Percentiles rank a stretch among this genome's conserved stretches.
These are phyloP conservation scores for Candida glaebosa DNA, from an alignment of 805 yeast species.

Conservation along the genomic window DNA sequence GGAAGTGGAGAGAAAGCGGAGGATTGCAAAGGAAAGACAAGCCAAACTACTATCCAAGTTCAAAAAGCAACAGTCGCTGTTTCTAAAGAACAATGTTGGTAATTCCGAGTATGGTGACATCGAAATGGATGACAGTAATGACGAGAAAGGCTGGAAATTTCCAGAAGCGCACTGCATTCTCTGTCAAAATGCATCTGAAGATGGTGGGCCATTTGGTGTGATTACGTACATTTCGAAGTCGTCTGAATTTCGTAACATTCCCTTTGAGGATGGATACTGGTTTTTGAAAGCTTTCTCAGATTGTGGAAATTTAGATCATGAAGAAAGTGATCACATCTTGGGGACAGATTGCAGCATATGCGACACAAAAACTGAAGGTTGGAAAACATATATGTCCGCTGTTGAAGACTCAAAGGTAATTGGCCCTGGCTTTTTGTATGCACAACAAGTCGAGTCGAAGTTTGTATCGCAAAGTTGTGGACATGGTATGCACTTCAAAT, in stretches of 20 bases:
- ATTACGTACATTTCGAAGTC: constrained; percentile 58
- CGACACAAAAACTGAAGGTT: constrained; percentile 20
- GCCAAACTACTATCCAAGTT: constrained; percentile 72
- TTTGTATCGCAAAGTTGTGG: constrained; percentile 76
- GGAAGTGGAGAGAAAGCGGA: constrained; percentile 59
- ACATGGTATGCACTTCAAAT: constrained; percentile 86
- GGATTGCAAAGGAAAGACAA: constrained; percentile 66
- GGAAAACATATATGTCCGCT: constrained; percentile 35
- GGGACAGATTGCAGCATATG: constrained; percentile 4
- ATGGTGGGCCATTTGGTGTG: constrained; percentile 71
- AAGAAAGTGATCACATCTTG: constrained; percentile 19
- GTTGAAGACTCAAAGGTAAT: constrained; percentile 40
- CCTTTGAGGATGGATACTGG: constrained; percentile 64
- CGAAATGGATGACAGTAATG: constrained; percentile 39
- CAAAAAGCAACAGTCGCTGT: constrained; percentile 73
- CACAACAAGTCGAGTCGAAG: constrained; percentile 36
- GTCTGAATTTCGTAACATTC: constrained; percentile 60
- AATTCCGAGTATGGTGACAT: constrained; percentile 34
- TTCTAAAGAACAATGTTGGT: constrained; percentile 50
- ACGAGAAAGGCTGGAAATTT: constrained; percentile 51
- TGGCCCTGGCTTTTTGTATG: constrained; percentile 70
- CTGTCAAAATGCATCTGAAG: constrained; percentile 72
- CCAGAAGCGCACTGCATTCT: constrained; percentile 76
- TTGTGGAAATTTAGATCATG: constrained; percentile 34
- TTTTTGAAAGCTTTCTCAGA: constrained; percentile 59